phyloP scores from a whole-genome alignment of 2,329 filamentous ascomycete genomes.

The Xylariaceae sp. region DNA sequence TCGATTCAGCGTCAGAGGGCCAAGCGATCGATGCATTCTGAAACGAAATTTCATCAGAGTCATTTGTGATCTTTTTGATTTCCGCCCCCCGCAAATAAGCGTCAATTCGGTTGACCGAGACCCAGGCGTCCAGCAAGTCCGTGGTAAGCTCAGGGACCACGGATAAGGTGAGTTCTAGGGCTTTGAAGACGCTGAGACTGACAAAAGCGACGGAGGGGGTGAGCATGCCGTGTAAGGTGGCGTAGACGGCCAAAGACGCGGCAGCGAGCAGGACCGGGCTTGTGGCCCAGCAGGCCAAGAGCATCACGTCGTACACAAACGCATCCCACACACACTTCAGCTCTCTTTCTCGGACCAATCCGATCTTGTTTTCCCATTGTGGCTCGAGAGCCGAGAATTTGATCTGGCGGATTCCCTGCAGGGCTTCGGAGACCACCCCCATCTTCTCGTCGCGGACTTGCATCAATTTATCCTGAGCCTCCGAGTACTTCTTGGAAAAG shows the following conservation, averaged over 20 bases:
- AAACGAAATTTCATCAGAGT: slow-evolving; percentile 59
- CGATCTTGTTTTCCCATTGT: slow-evolving; percentile 70
- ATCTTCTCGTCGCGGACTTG: slow-evolving; percentile 72
- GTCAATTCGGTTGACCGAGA: slow-evolving; percentile 70
- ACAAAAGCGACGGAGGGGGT: slow-evolving; percentile 75
- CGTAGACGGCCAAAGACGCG: slow-evolving; percentile 65
- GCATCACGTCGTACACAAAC: slow-evolving; percentile 59
- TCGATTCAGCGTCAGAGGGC: slow-evolving; percentile 58
- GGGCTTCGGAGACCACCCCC: slow-evolving; percentile 68
- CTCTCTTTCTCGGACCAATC: slow-evolving; percentile 61
- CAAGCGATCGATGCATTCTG: slow-evolving; percentile 67
- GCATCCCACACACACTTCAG: slow-evolving; percentile 62
- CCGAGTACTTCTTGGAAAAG: slow-evolving; percentile 60
- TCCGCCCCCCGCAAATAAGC: slow-evolving; percentile 66
- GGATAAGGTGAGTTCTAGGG: slow-evolving; percentile 67
- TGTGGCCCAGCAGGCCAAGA: slow-evolving; percentile 66
- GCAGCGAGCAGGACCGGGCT: slow-evolving; percentile 71
- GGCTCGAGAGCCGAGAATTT: slow-evolving; percentile 75
- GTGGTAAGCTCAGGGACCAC: slow-evolving; percentile 70
- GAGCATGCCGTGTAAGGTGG: slow-evolving; percentile 57
- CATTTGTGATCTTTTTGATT: slow-evolving; percentile 49
- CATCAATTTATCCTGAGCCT: slow-evolving; percentile 67
- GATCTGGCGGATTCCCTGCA: slow-evolving; percentile 78
- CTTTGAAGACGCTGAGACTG: slow-evolving; percentile 67
- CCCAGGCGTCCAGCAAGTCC: slow-evolving; percentile 64